Conservation (phyloP, 257 asterid species). For the Solanum dulcamara region DNA sequence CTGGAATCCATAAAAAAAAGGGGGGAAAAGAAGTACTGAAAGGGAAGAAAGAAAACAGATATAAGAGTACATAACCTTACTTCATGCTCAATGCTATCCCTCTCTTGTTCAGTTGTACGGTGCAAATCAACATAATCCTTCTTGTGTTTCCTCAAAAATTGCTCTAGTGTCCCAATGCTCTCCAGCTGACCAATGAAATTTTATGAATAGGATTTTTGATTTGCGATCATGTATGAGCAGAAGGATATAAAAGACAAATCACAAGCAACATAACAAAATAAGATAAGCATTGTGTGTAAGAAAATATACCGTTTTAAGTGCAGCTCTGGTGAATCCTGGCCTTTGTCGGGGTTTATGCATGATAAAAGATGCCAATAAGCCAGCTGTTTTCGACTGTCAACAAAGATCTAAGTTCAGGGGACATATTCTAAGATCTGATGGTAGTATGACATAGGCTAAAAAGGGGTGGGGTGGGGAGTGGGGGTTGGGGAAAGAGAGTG, state of each 20-base stretch:
- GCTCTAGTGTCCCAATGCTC: conserved; percentile 61
- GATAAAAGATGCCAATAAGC: conserved; percentile 73
- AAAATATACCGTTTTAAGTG: conserved; percentile 57
- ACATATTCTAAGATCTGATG: background rate
- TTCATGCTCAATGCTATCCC: conserved; percentile 93
- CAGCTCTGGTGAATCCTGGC: conserved; percentile 68
- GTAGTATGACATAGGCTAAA: background rate
- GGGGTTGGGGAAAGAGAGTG: background rate
- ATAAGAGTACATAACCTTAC: conserved; percentile 20
- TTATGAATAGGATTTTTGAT: background rate
- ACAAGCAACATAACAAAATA: background rate
- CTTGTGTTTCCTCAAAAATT: conserved; percentile 81
- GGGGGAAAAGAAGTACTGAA: background rate
- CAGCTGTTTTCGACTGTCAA: conserved; percentile 73
- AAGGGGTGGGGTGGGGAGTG: background rate
- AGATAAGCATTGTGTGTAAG: background rate
- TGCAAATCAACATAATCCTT: conserved; percentile 82
- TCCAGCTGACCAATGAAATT: conserved; percentile 43
- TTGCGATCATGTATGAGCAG: background rate
- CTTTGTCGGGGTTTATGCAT: conserved; percentile 61
- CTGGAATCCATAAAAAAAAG: background rate
- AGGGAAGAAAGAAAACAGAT: background rate
- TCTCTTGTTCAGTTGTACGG: conserved; percentile 87
- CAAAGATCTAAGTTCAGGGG: conserved; percentile 6
- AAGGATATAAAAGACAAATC: background rate